phyloP scores from a whole-genome alignment of 306 rosid genomes.

The Vigna mungo region DNA sequence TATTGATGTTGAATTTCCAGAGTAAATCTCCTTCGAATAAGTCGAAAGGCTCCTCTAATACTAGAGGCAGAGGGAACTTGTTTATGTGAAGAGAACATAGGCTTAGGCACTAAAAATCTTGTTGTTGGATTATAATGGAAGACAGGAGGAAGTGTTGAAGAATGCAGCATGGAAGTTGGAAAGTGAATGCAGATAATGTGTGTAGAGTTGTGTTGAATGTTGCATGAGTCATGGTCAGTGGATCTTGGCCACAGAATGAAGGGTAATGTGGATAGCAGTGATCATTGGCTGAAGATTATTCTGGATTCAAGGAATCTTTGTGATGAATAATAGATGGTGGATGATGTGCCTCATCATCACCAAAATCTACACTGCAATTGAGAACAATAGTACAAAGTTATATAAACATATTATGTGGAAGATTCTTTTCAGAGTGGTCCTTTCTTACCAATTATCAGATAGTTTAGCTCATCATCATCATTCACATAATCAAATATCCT shows the following conservation, averaged over 20 bases:
- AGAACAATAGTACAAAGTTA: conserved; percentile 32
- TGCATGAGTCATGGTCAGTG: conserved; percentile 51
- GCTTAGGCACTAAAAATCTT: not conserved
- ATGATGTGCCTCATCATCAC: conserved; percentile 49
- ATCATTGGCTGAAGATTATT: conserved; percentile 66
- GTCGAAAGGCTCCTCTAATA: no score
- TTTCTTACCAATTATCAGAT: conserved; percentile 36
- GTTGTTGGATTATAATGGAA: not conserved
- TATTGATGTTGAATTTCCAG: no score
- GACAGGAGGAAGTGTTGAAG: not conserved
- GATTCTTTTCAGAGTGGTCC: conserved; percentile 59
- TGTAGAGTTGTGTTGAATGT: conserved; percentile 43
- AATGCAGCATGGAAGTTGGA: not conserved
- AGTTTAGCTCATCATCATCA: not conserved
- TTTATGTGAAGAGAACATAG: not conserved
- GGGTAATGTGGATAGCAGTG: conserved; percentile 57
- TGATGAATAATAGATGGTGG: conserved; percentile 46
- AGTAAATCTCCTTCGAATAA: no score
- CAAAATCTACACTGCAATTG: conserved; percentile 51
- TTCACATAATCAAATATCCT: no score
- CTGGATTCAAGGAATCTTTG: conserved; percentile 59
- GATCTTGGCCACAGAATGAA: conserved; percentile 45
- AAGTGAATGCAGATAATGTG: conserved; percentile 35
- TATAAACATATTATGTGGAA: conserved; percentile 14
- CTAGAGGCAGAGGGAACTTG: no score